Conservation (phyloP, 2,329 filamentous ascomycete species). For the Pseudopithomyces chartarum region DNA sequence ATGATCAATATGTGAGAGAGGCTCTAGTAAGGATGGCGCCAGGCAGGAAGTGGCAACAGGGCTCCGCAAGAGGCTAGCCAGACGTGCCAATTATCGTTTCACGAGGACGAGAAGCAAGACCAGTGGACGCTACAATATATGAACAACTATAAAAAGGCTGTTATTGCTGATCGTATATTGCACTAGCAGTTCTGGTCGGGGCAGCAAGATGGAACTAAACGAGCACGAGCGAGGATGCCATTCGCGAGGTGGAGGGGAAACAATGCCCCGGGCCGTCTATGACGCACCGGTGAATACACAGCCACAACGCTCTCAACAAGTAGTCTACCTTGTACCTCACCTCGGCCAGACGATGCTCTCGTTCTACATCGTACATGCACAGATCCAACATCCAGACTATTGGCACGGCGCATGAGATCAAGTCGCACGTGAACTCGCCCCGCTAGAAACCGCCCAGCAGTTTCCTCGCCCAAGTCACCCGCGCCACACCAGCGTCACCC, state of each 20-base stretch:
- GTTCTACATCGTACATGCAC: no score
- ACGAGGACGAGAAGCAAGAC: background rate
- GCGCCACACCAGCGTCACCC: no score
- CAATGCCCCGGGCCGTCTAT: background rate
- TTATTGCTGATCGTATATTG: background rate
- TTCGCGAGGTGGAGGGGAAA: background rate
- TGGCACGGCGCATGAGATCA: background rate
- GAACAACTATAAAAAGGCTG: background rate
- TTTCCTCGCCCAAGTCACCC: background rate
- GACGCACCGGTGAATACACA: slow-evolving; percentile 3
- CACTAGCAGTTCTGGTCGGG: background rate
- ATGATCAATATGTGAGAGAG: slow-evolving; percentile 3
- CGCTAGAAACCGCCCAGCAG: background rate
- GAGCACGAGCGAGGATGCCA: background rate
- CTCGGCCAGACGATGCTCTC: no score
- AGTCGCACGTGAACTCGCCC: no score
- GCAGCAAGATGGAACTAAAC: background rate
- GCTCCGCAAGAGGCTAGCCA: background rate
- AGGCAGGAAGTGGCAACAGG: background rate
- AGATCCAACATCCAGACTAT: background rate
- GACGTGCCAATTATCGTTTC: background rate
- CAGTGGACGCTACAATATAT: background rate
- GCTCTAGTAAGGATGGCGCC: background rate
- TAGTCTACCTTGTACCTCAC: no score
- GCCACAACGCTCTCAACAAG: background rate